phyloP scores from a whole-genome alignment of 2,329 filamentous ascomycete genomes.

The Fusarium robinianum region DNA sequence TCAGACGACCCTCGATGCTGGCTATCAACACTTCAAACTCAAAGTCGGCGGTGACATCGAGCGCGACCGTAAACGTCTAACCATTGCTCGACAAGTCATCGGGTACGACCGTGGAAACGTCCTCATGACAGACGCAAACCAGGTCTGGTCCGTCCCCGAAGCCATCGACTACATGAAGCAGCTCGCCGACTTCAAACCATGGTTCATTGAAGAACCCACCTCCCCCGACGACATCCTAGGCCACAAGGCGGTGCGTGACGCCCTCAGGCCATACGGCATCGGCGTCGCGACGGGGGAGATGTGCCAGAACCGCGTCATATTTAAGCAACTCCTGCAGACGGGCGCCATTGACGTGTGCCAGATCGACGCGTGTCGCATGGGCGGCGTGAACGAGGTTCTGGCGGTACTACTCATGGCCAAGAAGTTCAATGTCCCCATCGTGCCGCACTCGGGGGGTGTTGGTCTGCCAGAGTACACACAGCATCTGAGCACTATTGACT shows the following conservation, averaged over 20 bases:
- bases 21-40: slow-evolving; percentile 87
- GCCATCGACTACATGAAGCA: slow-evolving; percentile 85
- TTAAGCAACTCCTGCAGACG: slow-evolving; percentile 84
- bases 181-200: slow-evolving; percentile 81
- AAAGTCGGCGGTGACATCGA: slow-evolving; percentile 80
- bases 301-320: slow-evolving; percentile 93
- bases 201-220: slow-evolving; percentile 96
- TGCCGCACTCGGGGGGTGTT: slow-evolving; percentile 88
- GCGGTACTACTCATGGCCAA: slow-evolving; percentile 87
- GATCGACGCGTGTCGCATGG: slow-evolving; percentile 86
- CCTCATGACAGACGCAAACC: slow-evolving; percentile 92
- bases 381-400: slow-evolving; percentile 88
- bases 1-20: slow-evolving; percentile 72
- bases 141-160: slow-evolving; percentile 89
- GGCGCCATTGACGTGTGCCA: slow-evolving; percentile 88
- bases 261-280: slow-evolving; percentile 73
- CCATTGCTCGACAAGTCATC: slow-evolving; percentile 77
- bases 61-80: slow-evolving; percentile 70
- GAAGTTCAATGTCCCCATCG: slow-evolving; percentile 78
- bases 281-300: slow-evolving; percentile 92
- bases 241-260: slow-evolving; percentile 82
- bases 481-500: slow-evolving; percentile 90
- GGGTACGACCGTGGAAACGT: slow-evolving; percentile 82
- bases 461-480: slow-evolving; percentile 93
- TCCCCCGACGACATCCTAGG: slow-evolving; percentile 88